phyloP scores from a whole-genome alignment of 139 green algal genomes.

The Protoeuglena noctilucae region DNA sequence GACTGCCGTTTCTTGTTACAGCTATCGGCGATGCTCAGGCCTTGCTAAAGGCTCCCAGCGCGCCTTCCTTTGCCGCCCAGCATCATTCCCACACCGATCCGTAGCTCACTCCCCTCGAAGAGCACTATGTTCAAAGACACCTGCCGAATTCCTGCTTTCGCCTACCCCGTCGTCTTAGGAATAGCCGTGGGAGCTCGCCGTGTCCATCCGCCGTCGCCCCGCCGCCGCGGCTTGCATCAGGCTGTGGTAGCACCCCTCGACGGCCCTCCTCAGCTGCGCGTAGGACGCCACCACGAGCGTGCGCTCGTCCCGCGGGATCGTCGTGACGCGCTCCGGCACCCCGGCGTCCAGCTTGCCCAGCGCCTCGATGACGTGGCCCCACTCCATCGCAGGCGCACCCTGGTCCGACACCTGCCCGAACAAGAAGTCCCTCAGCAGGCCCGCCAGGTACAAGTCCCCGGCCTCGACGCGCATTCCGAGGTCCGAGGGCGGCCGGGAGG shows the following conservation, averaged over 20 bases:
- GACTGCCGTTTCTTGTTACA: too few relatives aligned
- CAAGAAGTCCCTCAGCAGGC: conserved; percentile 87
- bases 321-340: conserved; percentile 32
- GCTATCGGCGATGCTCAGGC: too few relatives aligned
- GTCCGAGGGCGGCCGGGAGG: conserved; percentile 43
- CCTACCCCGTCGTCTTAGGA: too few relatives aligned
- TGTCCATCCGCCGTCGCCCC: too few relatives aligned
- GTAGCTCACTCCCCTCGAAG: too few relatives aligned
- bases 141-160: too few relatives aligned
- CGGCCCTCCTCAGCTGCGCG: conserved; percentile 34
- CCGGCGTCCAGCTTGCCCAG: conserved; percentile 61
- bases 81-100: too few relatives aligned
- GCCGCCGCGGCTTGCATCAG: too few relatives aligned
- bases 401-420: conserved; percentile 63
- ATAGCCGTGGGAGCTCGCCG: too few relatives aligned
- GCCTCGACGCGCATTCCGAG: conserved; percentile 31
- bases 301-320: conserved; percentile 66
- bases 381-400: conserved; percentile 62
- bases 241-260: not conserved
- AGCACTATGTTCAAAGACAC: too few relatives aligned
- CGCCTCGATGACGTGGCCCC: conserved; percentile 62
- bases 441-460: conserved; percentile 71
- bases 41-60: too few relatives aligned
- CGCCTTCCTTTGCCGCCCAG: too few relatives aligned
- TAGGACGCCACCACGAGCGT: conserved; percentile 81